phyloP scores from a whole-genome alignment of 495 filamentous ascomycete species.

The Jackrogersella multiformis region DNA sequence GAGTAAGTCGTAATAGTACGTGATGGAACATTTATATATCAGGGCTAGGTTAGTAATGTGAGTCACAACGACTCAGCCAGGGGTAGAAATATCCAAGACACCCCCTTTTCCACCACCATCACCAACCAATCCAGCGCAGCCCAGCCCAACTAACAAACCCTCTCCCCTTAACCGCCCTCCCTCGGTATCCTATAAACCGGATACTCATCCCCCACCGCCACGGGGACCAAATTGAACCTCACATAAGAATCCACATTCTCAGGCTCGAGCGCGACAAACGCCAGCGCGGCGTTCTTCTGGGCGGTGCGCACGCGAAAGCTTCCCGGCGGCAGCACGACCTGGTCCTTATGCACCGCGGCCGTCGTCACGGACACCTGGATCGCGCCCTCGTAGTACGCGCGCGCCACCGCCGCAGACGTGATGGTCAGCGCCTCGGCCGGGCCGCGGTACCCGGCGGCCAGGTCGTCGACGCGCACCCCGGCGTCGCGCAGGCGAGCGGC shows the following conservation, averaged over 20 bases:
- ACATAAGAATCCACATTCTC: constrained; percentile 51
- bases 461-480: constrained; percentile 44
- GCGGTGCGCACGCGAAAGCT: constrained; percentile 37
- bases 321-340: constrained; percentile 38
- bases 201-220: constrained; percentile 46
- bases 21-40: too few species aligned
- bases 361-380: constrained; percentile 47
- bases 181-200: constrained; percentile 44
- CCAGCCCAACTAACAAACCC: too few species aligned
- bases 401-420: constrained; percentile 34
- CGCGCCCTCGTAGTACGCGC: constrained; percentile 46
- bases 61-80: too few species aligned
- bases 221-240: constrained; percentile 44
- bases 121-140: too few species aligned
- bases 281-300: constrained; percentile 45
- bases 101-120: too few species aligned
- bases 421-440: constrained; percentile 43
- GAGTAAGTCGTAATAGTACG: too few species aligned
- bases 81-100: too few species aligned
- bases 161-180: neutral
- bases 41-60: too few species aligned
- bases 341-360: constrained; percentile 13
- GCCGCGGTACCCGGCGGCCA: constrained; percentile 39
- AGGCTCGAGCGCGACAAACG: constrained; percentile 46
- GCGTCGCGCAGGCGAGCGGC: constrained; percentile 39